Evolutionary conservation across 2,329 filamentous ascomycete species (phyloP).

Genomic region (Onygenales sp.): DNA sequence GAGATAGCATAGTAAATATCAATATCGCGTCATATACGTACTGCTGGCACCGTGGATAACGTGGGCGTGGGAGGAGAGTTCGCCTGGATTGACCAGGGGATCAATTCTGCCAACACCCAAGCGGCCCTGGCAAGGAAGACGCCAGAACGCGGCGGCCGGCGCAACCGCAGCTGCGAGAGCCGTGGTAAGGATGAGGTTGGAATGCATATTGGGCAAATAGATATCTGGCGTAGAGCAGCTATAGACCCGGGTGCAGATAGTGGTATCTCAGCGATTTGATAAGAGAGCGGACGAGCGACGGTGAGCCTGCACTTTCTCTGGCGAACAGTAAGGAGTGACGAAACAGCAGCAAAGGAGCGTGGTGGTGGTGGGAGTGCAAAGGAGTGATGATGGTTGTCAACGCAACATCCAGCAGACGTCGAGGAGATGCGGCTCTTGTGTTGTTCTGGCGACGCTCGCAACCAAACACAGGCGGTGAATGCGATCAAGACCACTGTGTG

Average conservation of each 20-base stretch:
- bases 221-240: neutral
- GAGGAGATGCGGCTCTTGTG: no score
- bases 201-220: slow-evolving; percentile 1
- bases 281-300: neutral
- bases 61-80: slow-evolving; percentile 58
- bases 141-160: slow-evolving; percentile 61
- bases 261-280: neutral
- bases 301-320: no score
- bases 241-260: neutral
- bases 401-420: no score
- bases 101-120: slow-evolving; percentile 65
- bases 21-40: slow-evolving; percentile 38
- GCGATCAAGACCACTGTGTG: no score
- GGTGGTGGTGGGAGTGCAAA: no score
- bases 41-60: slow-evolving; percentile 65
- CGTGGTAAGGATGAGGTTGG: slow-evolving; percentile 4
- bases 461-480: no score
- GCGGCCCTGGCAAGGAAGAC: slow-evolving; percentile 70
- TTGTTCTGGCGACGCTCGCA: no score
- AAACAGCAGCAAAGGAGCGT: no score
- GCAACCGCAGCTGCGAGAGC: slow-evolving; percentile 5
- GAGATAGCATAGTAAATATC: slow-evolving; percentile 6
- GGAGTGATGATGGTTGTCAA: no score
- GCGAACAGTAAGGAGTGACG: no score
- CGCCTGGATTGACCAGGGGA: slow-evolving; percentile 59